Conservation (phyloP, 2,329 filamentous ascomycete species). For the Aspergillus glaucus region DNA sequence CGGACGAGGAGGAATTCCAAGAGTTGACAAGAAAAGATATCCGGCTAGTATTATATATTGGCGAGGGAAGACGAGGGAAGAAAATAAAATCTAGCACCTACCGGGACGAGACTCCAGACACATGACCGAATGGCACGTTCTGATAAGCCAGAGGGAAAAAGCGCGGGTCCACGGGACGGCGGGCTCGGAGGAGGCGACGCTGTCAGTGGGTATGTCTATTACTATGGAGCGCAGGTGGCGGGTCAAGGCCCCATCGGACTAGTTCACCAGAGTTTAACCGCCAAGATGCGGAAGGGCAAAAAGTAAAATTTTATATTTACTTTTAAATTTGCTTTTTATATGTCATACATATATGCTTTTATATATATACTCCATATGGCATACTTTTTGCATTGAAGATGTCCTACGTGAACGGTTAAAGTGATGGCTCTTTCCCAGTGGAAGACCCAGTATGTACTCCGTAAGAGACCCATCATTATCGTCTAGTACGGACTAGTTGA, state of each 20-base stretch:
- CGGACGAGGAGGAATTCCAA: slow-evolving; percentile 7
- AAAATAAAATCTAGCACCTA: not conserved
- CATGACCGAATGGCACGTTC: not conserved
- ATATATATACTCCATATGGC: not conserved
- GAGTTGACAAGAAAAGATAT: not conserved
- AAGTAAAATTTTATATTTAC: not conserved
- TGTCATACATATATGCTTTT: not conserved
- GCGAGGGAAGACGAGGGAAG: not conserved
- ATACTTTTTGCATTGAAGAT: not conserved
- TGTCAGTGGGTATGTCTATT: not conserved
- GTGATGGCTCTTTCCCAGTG: too few relatives aligned
- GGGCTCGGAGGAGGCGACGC: not conserved
- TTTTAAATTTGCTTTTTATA: not conserved
- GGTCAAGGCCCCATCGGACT: not conserved
- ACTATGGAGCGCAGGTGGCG: not conserved
- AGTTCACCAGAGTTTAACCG: too few relatives aligned
- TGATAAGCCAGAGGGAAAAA: not conserved
- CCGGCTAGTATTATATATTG: slow-evolving; percentile 13
- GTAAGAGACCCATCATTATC: not conserved
- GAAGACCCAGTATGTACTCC: not conserved
- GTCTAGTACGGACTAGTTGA: not conserved
- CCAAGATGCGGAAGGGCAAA: not conserved
- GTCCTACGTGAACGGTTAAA: not conserved
- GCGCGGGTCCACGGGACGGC: not conserved
- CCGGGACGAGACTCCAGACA: not conserved